Evolutionary conservation across 225 moss, liverwort and hornwort genomes (phyloP).

Genomic region (Thuidium tamariscinum): DNA sequence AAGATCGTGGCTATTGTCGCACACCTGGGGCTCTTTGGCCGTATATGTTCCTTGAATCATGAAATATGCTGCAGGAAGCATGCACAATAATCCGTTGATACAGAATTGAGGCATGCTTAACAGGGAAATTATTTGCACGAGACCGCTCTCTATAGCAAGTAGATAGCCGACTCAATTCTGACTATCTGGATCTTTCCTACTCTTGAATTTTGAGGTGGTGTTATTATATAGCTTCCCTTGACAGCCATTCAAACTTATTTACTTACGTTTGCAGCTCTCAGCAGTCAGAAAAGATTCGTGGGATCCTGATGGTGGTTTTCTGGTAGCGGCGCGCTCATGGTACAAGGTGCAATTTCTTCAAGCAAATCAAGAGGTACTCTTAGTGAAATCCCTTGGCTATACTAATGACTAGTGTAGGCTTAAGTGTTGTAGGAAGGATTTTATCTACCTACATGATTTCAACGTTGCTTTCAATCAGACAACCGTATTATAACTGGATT

Average conservation of each 20-base stretch:
- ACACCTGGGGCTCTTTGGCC: background rate
- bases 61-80: background rate
- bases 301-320: conserved; percentile 26
- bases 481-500: background rate
- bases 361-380: conserved; percentile 47
- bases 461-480: background rate
- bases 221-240: background rate
- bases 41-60: background rate
- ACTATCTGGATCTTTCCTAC: background rate
- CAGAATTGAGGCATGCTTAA: background rate
- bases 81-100: background rate
- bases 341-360: conserved; percentile 53
- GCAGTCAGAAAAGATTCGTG: conserved; percentile 49
- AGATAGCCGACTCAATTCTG: background rate
- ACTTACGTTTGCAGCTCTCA: conserved; percentile 47
- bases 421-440: background rate
- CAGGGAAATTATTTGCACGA: background rate
- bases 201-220: background rate
- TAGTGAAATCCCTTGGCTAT: background rate
- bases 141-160: background rate
- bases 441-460: background rate
- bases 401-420: background rate
- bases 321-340: conserved; percentile 64
- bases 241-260: background rate
- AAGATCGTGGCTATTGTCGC: background rate